These are phyloP conservation scores for Eucalyptus tenuipes DNA, from an alignment of 345 rosid genomes.

Conservation along the genomic window DNA sequence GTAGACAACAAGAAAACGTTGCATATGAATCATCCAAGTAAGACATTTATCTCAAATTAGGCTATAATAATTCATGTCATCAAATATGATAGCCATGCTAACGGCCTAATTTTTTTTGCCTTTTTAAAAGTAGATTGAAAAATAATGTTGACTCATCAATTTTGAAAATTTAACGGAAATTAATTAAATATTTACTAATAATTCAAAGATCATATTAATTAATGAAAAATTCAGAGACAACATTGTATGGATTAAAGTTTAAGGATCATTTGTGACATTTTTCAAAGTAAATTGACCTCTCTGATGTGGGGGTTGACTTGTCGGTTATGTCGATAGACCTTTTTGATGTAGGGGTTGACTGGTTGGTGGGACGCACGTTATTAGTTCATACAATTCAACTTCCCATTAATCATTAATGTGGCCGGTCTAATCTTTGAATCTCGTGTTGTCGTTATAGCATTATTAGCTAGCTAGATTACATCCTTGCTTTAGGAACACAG, in stretches of 20 bases:
- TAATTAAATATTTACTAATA: too few relatives aligned
- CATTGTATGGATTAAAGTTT: rapidly evolving
- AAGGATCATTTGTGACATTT: not conserved
- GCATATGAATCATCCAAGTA: not conserved
- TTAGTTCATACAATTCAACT: not conserved
- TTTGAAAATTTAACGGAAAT: not conserved
- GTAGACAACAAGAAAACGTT: not conserved
- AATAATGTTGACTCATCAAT: not conserved
- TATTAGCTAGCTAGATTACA: not conserved
- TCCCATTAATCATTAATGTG: not conserved
- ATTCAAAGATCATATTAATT: not conserved
- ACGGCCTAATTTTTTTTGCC: not conserved
- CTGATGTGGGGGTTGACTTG: not conserved
- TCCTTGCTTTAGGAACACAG: not conserved
- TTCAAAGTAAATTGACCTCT: not conserved
- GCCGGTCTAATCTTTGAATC: not conserved
- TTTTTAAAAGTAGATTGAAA: not conserved
- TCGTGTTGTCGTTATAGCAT: not conserved
- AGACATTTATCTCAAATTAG: not conserved
- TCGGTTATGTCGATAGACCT: not conserved
- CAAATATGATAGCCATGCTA: not conserved
- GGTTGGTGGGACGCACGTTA: not conserved
- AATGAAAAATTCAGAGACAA: rapidly evolving
- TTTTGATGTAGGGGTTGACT: not conserved
- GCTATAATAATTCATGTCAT: not conserved